Evolutionary conservation across 352 stramenopile genomes (phyloP).

Genomic region (Pythium grandisporangium): DNA sequence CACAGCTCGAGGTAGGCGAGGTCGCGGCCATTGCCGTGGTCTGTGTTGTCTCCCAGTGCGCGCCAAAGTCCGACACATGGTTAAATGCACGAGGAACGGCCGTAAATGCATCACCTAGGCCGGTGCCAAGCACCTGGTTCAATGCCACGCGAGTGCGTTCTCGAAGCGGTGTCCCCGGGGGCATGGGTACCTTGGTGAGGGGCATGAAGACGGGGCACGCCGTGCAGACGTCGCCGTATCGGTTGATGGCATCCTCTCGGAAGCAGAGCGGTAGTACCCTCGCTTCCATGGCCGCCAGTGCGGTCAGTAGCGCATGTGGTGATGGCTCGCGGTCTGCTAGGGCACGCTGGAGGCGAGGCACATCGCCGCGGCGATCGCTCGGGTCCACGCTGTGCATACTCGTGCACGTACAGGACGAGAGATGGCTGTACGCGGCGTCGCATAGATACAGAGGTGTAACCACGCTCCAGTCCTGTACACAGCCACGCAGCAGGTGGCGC

Average conservation of each 20-base stretch:
- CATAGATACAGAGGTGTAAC: too few species aligned
- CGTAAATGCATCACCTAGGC: slow-evolving; percentile 28
- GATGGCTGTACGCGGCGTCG: too few species aligned
- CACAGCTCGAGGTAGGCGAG: slow-evolving; percentile 12
- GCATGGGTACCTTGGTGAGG: too few species aligned
- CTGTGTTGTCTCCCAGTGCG: slow-evolving; percentile 37
- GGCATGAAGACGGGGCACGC: slow-evolving; percentile 8
- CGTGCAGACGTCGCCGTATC: slow-evolving; percentile 10
- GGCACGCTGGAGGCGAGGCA: too few species aligned
- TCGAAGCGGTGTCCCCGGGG: too few species aligned
- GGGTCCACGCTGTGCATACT: too few species aligned
- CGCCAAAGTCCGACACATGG: slow-evolving; percentile 37
- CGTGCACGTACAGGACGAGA: too few species aligned
- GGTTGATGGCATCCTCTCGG: slow-evolving; percentile 4
- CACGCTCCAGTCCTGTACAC: slow-evolving; percentile 2
- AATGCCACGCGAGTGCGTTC: too few species aligned
- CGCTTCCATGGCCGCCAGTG: slow-evolving; percentile 4
- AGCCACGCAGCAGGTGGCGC: slow-evolving; percentile 5
- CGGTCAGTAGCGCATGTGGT: slow-evolving; percentile 7
- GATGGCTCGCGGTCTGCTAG: too few species aligned
- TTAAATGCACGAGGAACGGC: slow-evolving; percentile 15
- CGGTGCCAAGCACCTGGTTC: too few species aligned
- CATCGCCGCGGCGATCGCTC: too few species aligned
- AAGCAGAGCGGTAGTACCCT: slow-evolving; percentile 8
- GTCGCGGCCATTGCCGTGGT: too few species aligned